Conservation (phyloP, 345 rosid genomes). For the Bruguiera parviflora region DNA sequence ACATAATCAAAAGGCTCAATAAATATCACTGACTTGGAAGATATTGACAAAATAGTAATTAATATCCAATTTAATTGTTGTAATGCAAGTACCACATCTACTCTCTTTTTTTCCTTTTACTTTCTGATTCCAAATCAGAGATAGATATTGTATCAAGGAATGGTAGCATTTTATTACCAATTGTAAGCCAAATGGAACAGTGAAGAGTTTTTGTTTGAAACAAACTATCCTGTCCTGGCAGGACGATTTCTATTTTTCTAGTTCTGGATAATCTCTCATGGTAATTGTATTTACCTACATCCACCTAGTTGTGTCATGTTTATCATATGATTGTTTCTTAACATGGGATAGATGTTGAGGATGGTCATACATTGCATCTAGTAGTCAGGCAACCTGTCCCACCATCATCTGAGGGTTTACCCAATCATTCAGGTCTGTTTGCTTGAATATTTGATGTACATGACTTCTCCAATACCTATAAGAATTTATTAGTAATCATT, state of each 20-base stretch:
- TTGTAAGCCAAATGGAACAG: too few species aligned
- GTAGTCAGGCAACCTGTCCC: slow-evolving; percentile 70
- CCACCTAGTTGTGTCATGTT: neutral
- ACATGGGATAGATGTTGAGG: slow-evolving; percentile 66
- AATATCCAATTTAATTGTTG: neutral
- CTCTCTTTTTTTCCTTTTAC: neutral
- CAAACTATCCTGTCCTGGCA: neutral
- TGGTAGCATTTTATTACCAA: too few species aligned
- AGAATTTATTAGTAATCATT: neutral
- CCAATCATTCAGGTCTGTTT: slow-evolving; percentile 47
- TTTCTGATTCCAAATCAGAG: too few species aligned
- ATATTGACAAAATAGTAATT: neutral
- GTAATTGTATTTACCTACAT: neutral
- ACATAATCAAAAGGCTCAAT: too few species aligned
- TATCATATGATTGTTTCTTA: slow-evolving; percentile 25
- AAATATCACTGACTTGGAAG: neutral
- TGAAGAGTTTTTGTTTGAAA: too few species aligned
- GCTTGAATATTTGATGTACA: neutral
- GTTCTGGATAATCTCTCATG: neutral
- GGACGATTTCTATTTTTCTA: neutral
- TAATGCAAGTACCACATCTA: neutral
- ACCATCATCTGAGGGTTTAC: slow-evolving; percentile 42
- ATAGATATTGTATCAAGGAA: too few species aligned
- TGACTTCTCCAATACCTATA: neutral
- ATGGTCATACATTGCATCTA: slow-evolving; percentile 78